Conservation (phyloP, 441 rosid genomes). For the Adansonia gregorii region DNA sequence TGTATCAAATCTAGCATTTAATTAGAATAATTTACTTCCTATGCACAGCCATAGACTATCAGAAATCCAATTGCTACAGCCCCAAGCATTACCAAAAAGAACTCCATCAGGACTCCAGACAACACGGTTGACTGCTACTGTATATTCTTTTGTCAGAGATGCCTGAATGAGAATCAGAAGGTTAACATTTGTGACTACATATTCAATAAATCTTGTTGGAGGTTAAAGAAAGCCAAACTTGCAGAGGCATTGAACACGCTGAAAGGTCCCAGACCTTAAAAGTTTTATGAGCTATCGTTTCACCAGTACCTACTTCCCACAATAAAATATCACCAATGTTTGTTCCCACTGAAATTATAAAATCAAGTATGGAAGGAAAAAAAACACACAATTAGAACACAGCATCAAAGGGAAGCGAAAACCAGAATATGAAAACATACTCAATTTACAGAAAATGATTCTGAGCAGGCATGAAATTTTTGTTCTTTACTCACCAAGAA, state of each 20-base stretch:
- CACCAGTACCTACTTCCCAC: slow-evolving; percentile 77
- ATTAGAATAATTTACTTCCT: background rate
- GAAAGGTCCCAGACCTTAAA: slow-evolving; percentile 75
- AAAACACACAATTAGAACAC: slow-evolving; percentile 1
- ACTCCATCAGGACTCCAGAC: slow-evolving; percentile 90
- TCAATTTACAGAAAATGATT: slow-evolving; percentile 12
- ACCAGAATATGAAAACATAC: slow-evolving; percentile 17
- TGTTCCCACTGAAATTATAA: slow-evolving; percentile 71
- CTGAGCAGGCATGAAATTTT: slow-evolving; percentile 14
- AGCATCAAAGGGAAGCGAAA: slow-evolving; percentile 18
- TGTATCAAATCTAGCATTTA: slow-evolving; percentile 18
- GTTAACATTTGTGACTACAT: slow-evolving; percentile 25
- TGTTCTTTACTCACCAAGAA: slow-evolving; percentile 56
- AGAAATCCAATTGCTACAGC: slow-evolving; percentile 5
- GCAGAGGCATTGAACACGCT: slow-evolving; percentile 53
- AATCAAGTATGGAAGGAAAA: slow-evolving; percentile 17
- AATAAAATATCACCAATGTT: slow-evolving; percentile 65
- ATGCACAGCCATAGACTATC: slow-evolving; percentile 5
- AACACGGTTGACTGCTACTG: slow-evolving; percentile 73
- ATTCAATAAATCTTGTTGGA: slow-evolving; percentile 23
- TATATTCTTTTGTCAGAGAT: slow-evolving; percentile 55
- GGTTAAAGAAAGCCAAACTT: slow-evolving; percentile 50
- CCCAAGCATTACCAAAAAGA: slow-evolving; percentile 62
- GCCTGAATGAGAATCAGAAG: slow-evolving; percentile 45
- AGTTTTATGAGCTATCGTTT: slow-evolving; percentile 55